phyloP scores from a whole-genome alignment of 306 rosid species.

The Luffa acutangula region DNA sequence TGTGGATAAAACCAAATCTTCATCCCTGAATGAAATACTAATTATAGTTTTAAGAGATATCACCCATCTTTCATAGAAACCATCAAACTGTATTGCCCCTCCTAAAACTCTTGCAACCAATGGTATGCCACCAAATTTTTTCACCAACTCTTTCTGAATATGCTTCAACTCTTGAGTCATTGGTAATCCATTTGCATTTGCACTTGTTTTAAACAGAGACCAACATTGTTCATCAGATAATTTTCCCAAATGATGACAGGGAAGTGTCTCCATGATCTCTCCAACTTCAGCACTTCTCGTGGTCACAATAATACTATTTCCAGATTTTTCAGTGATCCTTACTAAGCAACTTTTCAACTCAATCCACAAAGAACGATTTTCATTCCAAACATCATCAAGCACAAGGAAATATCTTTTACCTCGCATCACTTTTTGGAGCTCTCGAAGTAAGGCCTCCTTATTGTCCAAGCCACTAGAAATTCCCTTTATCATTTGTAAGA shows the following conservation, averaged over 20 bases:
- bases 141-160: background rate
- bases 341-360: background rate
- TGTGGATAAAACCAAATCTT: background rate
- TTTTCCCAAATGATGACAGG: background rate
- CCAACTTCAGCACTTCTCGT: background rate
- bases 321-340: background rate
- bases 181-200: background rate
- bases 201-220: background rate
- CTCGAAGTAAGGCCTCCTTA: background rate
- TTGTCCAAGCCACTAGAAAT: background rate
- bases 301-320: background rate
- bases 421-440: background rate
- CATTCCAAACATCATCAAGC: slow-evolving; percentile 19
- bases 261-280: background rate
- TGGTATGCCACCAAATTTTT: slow-evolving; percentile 5
- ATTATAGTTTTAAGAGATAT: background rate
- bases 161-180: background rate
- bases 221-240: slow-evolving; percentile 4
- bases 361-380: background rate
- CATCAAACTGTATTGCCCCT: background rate
- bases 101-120: background rate
- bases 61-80: background rate
- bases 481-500: background rate
- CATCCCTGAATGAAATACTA: background rate
- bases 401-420: slow-evolving; percentile 2